Evolutionary conservation across 805 yeast species (phyloP), one percentile per base, ranked within the genome.

Genomic region (Cyberlindnera saturnus): DNA sequence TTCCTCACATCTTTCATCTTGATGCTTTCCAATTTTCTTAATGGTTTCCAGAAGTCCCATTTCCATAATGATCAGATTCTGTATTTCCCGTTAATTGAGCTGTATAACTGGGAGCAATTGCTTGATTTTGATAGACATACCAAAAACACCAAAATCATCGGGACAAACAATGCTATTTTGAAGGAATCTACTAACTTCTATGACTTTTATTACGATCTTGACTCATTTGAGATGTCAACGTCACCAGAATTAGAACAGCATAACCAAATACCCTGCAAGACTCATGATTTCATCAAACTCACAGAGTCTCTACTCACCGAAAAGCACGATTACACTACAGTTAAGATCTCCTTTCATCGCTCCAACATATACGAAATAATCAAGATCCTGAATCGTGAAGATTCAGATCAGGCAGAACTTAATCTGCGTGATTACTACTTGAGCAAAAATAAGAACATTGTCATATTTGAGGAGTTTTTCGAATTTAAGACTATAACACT

Each of bases 131-230:
- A 50, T 11, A 36, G 48, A 10, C 44, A 42, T 13, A 39, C 52
- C 1, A 44, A 50, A 16, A 45, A 43, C 13, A 56, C 59, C 20
- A 77, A 66, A 51, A 62, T 83, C 38, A 73, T 84, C 2, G 91
- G 91, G 4, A 81, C 88, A 3, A 77, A 82, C 34, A 83, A 83
- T 55, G 75, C 82, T 14, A 73, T 81, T 34, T 75, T 83, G 55
- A 78, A 77, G 52, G 69, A 74, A 29, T 73, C 73, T 44, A 67
- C 65, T 29, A 68, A 67, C 36, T 55, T 74, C 17, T 82, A 85
- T 83, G 86, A 83, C 57, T 58, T 79, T 29, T 70, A 77, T 46
- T 75, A 79, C 44, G 81, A 83, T 57, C 52, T 83, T 47, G 89
- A 82, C 52, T 40, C 69, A 0, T 74, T 73, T 37, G 71, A 66